phyloP scores from a whole-genome alignment of 768 basidiomycete species.

The Russula ochroleuca region DNA sequence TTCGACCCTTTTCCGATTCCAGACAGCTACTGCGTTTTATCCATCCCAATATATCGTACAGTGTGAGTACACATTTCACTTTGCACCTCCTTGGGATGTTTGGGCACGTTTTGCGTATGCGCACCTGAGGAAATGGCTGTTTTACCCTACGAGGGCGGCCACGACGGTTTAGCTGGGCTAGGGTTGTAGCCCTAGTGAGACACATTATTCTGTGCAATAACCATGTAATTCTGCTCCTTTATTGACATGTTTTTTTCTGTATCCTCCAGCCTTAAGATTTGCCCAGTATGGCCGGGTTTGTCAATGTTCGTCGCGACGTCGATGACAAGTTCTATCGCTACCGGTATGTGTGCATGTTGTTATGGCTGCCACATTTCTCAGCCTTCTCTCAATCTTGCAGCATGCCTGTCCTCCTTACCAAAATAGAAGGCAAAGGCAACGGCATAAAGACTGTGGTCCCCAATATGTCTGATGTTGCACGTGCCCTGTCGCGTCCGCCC shows the following conservation, averaged over 20 bases:
- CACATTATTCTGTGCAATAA: constrained; percentile 23
- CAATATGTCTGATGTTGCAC: constrained; percentile 97
- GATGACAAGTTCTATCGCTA: constrained; percentile 97
- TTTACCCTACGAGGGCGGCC: neutral
- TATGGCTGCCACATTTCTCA: neutral
- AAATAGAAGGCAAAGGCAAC: constrained; percentile 99
- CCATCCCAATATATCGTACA: constrained; percentile 34
- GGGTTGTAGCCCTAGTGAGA: neutral
- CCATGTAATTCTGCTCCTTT: neutral
- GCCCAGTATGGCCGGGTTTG: constrained; percentile 85
- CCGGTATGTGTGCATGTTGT: constrained; percentile 47
- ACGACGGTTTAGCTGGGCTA: neutral
- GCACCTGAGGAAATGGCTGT: neutral
- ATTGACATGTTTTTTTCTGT: constrained; percentile 7
- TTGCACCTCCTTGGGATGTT: constrained; percentile 45
- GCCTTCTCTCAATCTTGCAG: constrained; percentile 37
- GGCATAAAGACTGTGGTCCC: constrained; percentile 99
- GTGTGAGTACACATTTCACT: constrained; percentile 42
- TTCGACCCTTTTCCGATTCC: constrained; percentile 80
- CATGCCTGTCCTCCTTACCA: constrained; percentile 92
- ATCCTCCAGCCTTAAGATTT: constrained; percentile 53
- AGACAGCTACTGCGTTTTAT: constrained; percentile 59
- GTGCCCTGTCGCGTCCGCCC: constrained; percentile 90
- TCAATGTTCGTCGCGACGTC: constrained; percentile 94
- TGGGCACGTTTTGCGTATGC: neutral